A percentile compares a stretch with the other conserved stretches of the same genome.
Evolutionary conservation across 2,329 filamentous ascomycete genomes (phyloP).

Genomic region (Penicillium hesseltinei): DNA sequence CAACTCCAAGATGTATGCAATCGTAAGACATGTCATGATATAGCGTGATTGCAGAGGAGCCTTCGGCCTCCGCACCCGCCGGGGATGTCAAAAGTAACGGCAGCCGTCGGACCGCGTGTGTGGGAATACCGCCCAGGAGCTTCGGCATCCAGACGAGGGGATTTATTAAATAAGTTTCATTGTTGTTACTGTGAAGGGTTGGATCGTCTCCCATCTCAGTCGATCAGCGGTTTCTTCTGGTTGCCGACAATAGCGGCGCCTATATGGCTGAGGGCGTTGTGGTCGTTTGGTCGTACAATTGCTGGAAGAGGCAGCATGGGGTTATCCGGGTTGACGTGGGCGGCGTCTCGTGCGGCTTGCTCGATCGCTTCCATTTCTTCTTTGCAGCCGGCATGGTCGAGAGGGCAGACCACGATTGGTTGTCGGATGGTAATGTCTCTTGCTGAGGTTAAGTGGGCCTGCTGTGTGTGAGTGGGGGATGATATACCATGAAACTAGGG

Average conservation of each 20-base stretch:
- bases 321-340: conserved; percentile 81
- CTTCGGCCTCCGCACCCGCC: conserved; percentile 3
- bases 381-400: conserved; percentile 93
- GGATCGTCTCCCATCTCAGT: conserved; percentile 48
- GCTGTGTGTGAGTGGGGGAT: conserved; percentile 14
- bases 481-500: conserved; percentile 12
- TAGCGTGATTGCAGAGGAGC: conserved; percentile 3
- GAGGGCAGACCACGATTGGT: conserved; percentile 91
- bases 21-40: conserved; percentile 34
- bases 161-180: conserved; percentile 20
- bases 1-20: conserved; percentile 39
- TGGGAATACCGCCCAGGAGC: conserved; percentile 6
- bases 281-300: conserved; percentile 77
- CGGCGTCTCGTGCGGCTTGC: conserved; percentile 89
- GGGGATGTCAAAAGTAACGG: background rate
- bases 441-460: conserved; percentile 86
- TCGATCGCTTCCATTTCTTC: conserved; percentile 99
- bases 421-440: conserved; percentile 86
- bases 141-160: conserved; percentile 3
- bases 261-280: conserved; percentile 57
- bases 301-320: conserved; percentile 85
- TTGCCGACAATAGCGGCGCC: conserved; percentile 64
- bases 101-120: background rate
- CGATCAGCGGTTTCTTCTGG: conserved; percentile 62
- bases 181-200: conserved; percentile 18